Percentiles rank a stretch among this genome's conserved stretches.
Evolutionary conservation across 2,329 filamentous ascomycete genomes (phyloP).

Genomic region (Phoma herbarum): DNA sequence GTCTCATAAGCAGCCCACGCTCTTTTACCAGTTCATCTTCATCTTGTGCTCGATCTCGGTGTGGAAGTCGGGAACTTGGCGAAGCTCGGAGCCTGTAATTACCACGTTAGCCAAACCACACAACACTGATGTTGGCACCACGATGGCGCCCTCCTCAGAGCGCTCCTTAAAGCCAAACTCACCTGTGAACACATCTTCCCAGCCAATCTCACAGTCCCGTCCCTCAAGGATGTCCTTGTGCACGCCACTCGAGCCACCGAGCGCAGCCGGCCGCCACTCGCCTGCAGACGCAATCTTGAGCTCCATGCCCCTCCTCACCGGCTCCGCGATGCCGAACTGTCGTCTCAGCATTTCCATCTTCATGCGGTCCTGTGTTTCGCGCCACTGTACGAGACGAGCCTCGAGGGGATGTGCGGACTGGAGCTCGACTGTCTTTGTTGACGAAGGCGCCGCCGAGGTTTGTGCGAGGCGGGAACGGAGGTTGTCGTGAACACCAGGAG

Average conservation of each 20-base stretch:
- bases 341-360: conserved; percentile 90
- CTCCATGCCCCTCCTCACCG: conserved; percentile 93
- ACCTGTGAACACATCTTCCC: conserved; percentile 94
- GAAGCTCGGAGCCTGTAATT: conserved; percentile 69
- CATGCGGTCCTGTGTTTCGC: conserved; percentile 83
- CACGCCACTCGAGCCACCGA: conserved; percentile 72
- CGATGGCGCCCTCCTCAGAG: neutral
- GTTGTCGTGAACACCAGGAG: conserved; percentile 91
- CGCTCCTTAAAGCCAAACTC: conserved; percentile 36
- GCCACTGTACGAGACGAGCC: conserved; percentile 87
- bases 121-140: too few species aligned
- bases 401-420: conserved; percentile 87
- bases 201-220: conserved; percentile 77
- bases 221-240: conserved; percentile 91
- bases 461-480: conserved; percentile 83
- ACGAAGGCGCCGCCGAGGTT: conserved; percentile 41
- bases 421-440: conserved; percentile 53
- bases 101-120: conserved; percentile 25
- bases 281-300: conserved; percentile 83
- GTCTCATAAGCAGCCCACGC: neutral
- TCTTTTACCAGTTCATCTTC: conserved; percentile 71
- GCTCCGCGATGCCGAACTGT: conserved; percentile 91
- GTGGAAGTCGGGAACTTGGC: conserved; percentile 77
- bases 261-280: conserved; percentile 78
- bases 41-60: conserved; percentile 94